Percentiles rank a stretch among this genome's conserved stretches.
Conservation (phyloP, 345 rosid genomes). For the Leavenworthia alabamica region DNA sequence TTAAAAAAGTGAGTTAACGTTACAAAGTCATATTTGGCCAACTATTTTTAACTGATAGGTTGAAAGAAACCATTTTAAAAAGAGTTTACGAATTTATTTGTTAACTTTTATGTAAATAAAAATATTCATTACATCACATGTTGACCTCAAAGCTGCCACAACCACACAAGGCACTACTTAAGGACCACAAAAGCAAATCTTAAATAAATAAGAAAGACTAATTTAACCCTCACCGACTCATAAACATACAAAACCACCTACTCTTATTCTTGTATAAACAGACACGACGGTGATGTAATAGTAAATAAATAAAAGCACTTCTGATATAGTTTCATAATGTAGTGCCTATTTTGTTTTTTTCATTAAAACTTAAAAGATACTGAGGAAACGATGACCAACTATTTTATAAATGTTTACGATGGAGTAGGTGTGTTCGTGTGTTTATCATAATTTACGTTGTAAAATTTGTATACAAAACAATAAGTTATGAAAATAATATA, state of each 20-base stretch:
- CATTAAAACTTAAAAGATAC: too few relatives aligned
- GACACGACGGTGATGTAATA: too few relatives aligned
- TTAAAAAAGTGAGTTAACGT: background rate
- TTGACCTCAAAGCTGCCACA: constrained; percentile 6
- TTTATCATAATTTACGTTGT: too few relatives aligned
- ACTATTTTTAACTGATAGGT: background rate
- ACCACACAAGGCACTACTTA: background rate
- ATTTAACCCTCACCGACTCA: constrained; percentile 29
- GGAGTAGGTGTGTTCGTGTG: too few relatives aligned
- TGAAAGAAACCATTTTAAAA: background rate
- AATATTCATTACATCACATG: constrained; percentile 5
- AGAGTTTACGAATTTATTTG: background rate
- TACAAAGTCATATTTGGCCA: background rate
- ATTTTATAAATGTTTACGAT: too few relatives aligned
- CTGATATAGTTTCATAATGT: too few relatives aligned
- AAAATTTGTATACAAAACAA: too few relatives aligned
- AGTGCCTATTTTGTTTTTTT: too few relatives aligned
- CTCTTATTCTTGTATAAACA: too few relatives aligned
- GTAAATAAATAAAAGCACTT: too few relatives aligned
- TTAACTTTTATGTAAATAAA: background rate
- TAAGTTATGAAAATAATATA: too few relatives aligned
- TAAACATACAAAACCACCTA: constrained; percentile 22
- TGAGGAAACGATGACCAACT: too few relatives aligned
- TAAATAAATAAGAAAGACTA: background rate
- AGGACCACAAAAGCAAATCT: constrained; percentile 18